Conservation (phyloP, 1,284 basidiomycete genomes). For the Trichosporon ovoides region DNA sequence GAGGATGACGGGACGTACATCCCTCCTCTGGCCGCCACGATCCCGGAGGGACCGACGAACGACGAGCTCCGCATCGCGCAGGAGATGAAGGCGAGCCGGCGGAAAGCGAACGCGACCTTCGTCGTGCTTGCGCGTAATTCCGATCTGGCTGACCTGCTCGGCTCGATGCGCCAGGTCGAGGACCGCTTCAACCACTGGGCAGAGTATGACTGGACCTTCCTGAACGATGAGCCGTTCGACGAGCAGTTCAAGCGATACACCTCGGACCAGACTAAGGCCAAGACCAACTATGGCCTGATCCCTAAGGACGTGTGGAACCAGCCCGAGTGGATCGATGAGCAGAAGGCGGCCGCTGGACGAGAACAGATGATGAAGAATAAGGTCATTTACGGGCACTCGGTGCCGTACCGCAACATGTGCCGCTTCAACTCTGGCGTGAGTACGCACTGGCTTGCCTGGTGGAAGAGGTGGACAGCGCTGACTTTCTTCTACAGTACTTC, state of each 20-base stretch:
- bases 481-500: constrained; percentile 63
- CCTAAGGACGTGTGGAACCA: constrained; percentile 76
- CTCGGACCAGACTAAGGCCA: constrained; percentile 59
- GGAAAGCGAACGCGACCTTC: constrained; percentile 77
- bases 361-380: constrained; percentile 64
- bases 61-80: constrained; percentile 29
- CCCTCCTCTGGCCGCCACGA: not conserved
- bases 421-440: constrained; percentile 86
- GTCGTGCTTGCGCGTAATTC: constrained; percentile 74
- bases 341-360: constrained; percentile 60
- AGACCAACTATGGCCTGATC: constrained; percentile 75
- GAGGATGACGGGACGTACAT: not conserved
- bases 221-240: constrained; percentile 72
- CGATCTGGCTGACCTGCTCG: constrained; percentile 67
- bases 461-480: no score
- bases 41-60: constrained; percentile 12
- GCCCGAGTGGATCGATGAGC: constrained; percentile 71
- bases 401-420: constrained; percentile 65
- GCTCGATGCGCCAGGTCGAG: constrained; percentile 50
- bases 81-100: constrained; percentile 27
- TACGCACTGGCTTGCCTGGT: constrained; percentile 7
- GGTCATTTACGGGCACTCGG: constrained; percentile 79
- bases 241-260: constrained; percentile 73
- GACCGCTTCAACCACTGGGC: constrained; percentile 69
- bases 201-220: constrained; percentile 76